Conservation (phyloP, 257 asterid genomes). For the Rhazya stricta region DNA sequence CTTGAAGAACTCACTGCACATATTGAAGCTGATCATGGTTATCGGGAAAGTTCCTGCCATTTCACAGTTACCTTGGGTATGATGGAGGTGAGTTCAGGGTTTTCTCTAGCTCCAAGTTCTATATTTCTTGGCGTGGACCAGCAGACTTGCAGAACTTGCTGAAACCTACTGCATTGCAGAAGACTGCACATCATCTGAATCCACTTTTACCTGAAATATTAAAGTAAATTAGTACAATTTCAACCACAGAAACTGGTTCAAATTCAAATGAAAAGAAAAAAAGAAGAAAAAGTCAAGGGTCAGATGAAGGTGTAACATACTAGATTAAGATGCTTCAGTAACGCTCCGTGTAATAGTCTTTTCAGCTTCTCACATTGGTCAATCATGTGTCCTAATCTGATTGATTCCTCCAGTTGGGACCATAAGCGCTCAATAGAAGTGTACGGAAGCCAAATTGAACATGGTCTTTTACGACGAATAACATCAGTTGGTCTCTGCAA, state of each 20-base stretch:
- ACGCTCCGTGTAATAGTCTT: constrained; percentile 49
- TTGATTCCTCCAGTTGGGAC: constrained; percentile 82
- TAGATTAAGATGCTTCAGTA: constrained; percentile 64
- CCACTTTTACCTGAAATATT: constrained; percentile 62
- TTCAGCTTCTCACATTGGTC: constrained; percentile 85
- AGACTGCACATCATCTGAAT: constrained; percentile 68
- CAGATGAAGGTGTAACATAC: constrained; percentile 31
- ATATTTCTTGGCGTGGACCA: not conserved
- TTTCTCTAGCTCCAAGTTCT: not conserved
- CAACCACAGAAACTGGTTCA: not conserved
- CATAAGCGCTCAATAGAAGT: constrained; percentile 76
- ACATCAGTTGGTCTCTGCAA: constrained; percentile 75
- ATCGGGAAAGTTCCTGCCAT: not conserved
- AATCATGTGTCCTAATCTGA: constrained; percentile 65
- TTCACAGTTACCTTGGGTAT: not conserved
- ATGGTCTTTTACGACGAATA: constrained; percentile 68
- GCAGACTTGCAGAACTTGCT: not conserved
- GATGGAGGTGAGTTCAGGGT: not conserved
- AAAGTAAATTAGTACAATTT: constrained; percentile 10
- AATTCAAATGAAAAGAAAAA: not conserved
- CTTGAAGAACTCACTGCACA: not conserved
- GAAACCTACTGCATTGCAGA: constrained; percentile 24
- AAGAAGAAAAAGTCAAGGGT: constrained; percentile 6
- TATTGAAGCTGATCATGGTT: not conserved
- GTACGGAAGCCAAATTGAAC: constrained; percentile 89